A percentile compares a stretch with the other conserved stretches of the same genome.
Evolutionary conservation across 1,139 yeast genomes (phyloP).

Genomic region (Arxiozyma telluris): DNA sequence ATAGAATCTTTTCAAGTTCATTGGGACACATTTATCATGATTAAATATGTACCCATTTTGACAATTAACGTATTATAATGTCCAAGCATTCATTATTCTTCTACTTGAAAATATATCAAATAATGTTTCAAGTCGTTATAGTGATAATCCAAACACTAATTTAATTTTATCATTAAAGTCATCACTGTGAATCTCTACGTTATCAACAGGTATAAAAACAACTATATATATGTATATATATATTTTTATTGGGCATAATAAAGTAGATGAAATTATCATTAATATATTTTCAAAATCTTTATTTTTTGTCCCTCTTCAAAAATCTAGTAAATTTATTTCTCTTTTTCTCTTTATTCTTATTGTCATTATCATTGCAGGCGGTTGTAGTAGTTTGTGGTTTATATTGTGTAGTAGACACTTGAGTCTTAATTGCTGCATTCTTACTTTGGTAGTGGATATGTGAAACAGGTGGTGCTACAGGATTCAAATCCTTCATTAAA

Average conservation of each 20-base stretch:
- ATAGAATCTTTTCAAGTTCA: not conserved
- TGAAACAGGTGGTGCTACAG: constrained; percentile 21
- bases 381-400: constrained; percentile 5
- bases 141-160: too few species aligned
- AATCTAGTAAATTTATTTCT: constrained; percentile 24
- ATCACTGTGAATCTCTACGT: too few species aligned
- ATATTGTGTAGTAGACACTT: constrained; percentile 5
- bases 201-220: too few species aligned
- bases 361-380: constrained; percentile 5
- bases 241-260: too few species aligned
- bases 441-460: constrained; percentile 21
- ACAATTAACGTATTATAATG: too few species aligned
- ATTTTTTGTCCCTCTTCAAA: constrained; percentile 13
- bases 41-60: too few species aligned
- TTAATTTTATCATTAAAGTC: too few species aligned
- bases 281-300: not conserved
- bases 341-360: constrained; percentile 22
- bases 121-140: too few species aligned
- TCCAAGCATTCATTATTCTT: too few species aligned
- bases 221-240: too few species aligned
- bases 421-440: constrained; percentile 7
- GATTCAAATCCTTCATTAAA: constrained; percentile 20
- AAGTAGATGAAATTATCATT: not conserved
- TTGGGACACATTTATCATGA: not conserved
- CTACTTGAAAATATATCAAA: too few species aligned